Conservation (phyloP, 495 filamentous ascomycete species). For the Daldinia loculata region DNA sequence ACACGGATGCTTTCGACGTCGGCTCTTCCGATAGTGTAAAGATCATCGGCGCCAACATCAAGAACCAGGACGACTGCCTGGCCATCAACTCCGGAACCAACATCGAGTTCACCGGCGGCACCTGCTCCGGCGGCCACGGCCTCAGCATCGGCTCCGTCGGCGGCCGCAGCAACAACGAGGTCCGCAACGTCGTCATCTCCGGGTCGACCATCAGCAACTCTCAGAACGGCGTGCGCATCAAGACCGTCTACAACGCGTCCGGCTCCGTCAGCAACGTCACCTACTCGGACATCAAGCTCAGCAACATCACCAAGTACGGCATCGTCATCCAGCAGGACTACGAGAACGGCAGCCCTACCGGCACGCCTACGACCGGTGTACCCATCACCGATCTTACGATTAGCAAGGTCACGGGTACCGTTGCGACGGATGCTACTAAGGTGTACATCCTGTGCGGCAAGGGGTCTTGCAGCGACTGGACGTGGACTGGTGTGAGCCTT, state of each 20-base stretch:
- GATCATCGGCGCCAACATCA: conserved; percentile 64
- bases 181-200: conserved; percentile 63
- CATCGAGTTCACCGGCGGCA: conserved; percentile 63
- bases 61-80: conserved; percentile 72
- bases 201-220: conserved; percentile 60
- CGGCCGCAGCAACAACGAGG: conserved; percentile 67
- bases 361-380: conserved; percentile 68
- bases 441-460: conserved; percentile 63
- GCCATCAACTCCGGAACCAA: conserved; percentile 68
- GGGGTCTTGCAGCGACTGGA: conserved; percentile 59
- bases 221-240: conserved; percentile 68
- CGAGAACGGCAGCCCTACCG: conserved; percentile 67
- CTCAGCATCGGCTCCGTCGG: conserved; percentile 75
- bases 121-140: conserved; percentile 70
- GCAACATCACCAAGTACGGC: conserved; percentile 66
- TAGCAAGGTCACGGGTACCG: conserved; percentile 59
- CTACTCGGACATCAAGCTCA: conserved; percentile 67
- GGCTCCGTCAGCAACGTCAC: conserved; percentile 66
- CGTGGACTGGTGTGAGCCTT: conserved; percentile 55
- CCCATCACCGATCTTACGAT: conserved; percentile 68
- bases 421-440: conserved; percentile 52
- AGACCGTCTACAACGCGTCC: conserved; percentile 66
- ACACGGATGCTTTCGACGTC: conserved; percentile 71
- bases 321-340: conserved; percentile 77
- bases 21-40: conserved; percentile 59